Percentiles rank a stretch among this genome's conserved stretches.
Evolutionary conservation across 1,284 basidiomycete genomes (phyloP).

Genomic region (Inonotus hispidus): DNA sequence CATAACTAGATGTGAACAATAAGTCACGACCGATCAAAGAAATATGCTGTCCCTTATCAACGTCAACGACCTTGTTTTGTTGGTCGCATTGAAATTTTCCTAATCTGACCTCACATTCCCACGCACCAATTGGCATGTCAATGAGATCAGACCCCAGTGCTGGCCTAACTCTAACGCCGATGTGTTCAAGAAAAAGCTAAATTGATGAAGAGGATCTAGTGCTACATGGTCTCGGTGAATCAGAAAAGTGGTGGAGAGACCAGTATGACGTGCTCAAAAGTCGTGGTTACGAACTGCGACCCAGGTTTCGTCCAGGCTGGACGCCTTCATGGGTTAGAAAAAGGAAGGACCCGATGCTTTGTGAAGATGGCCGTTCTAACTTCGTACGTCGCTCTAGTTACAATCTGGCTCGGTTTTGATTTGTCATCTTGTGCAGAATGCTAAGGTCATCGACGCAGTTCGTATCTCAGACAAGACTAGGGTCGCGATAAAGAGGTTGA

Average conservation of each 20-base stretch:
- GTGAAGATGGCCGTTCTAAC: conserved; percentile 24
- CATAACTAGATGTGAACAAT: too few relatives aligned
- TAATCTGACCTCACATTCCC: too few relatives aligned
- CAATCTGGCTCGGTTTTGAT: neutral
- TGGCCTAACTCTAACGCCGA: too few relatives aligned
- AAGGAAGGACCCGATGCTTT: conserved; percentile 9
- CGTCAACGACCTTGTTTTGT: too few relatives aligned
- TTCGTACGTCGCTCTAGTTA: conserved; percentile 18
- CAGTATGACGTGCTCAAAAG: conserved; percentile 21
- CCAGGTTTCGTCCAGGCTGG: conserved; percentile 26
- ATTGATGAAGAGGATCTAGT: conserved; percentile 27
- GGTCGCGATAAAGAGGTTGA: neutral
- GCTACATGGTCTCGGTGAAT: neutral
- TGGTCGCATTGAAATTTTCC: too few relatives aligned
- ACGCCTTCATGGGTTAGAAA: conserved; percentile 25
- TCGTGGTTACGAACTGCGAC: conserved; percentile 25
- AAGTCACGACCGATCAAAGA: too few relatives aligned
- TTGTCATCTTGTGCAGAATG: neutral
- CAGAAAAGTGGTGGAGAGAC: conserved; percentile 24
- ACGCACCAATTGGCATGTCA: too few relatives aligned
- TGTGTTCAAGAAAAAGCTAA: neutral
- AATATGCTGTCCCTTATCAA: too few relatives aligned
- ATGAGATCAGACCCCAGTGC: too few relatives aligned
- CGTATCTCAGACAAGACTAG: neutral
- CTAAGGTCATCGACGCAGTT: neutral